Evolutionary conservation across 352 stramenopile species (phyloP), one percentile per base, ranked within the genome.

Genomic region (Phytophthora tubulina): DNA sequence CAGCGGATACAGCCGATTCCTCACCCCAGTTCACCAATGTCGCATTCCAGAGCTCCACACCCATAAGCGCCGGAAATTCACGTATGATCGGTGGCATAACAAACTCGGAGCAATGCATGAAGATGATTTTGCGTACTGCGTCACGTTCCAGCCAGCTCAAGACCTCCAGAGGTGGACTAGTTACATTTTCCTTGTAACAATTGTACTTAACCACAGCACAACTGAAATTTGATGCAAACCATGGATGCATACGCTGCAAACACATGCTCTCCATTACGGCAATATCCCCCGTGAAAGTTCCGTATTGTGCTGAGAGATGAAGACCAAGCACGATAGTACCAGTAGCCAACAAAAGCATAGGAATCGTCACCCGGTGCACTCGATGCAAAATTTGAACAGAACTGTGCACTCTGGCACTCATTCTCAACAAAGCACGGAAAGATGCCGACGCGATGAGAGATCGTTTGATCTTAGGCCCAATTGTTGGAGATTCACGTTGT

Each of bases 21-120:
- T 27, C 35, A 8, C 55, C 49, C 84, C 84, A 91, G 21, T 72
- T 56, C 4, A 72, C 35, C 0, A 90, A 53, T 15, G 84, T 91
- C 41, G 69, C 78, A 60, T 91, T 91, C 69, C 75, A 91, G 3
- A 90, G 61, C 45, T 91, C 84, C 57, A 91, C 39, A 6, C 80
- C 72, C 13, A 89, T 54, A 3, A 91, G 41, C 11, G 88, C 80
- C 13, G 42, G 49, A 41, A 88, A 86, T 9, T 63, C 39, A 3
- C 44, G 65, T 21, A 91, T 58, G 0, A 59, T 52, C 21, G 61
- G 6, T 0, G 84, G 76, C 55, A 91, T 76, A 14, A 45, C 42
- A 10, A 91, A 72, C 0, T 35, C 57, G 0, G 75, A 62, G 42
- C 84, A 91, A 63, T 90, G 84, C 17, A 67, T 75, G 42, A 91